Evolutionary conservation across 2,329 filamentous ascomycete genomes (phyloP).

Genomic region (Sporothrix brasiliensis): DNA sequence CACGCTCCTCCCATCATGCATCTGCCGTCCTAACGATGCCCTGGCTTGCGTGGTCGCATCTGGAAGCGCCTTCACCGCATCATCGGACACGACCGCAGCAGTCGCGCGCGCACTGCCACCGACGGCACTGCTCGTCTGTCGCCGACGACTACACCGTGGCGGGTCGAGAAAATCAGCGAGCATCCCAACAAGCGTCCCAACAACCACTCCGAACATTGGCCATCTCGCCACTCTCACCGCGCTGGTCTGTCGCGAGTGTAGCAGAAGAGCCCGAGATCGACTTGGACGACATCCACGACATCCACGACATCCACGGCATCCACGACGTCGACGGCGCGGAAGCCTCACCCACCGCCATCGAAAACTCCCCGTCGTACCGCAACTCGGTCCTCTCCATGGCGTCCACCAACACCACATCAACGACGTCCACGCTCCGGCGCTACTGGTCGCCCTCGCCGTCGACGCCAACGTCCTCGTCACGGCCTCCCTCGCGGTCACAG

Average conservation of each 20-base stretch:
- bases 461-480: not conserved
- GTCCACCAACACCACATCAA: slow-evolving; percentile 20
- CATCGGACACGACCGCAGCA: not conserved
- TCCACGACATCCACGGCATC: not conserved
- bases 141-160: slow-evolving; percentile 14
- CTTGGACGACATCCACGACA: not conserved
- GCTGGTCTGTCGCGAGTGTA: slow-evolving; percentile 2
- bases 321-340: not conserved
- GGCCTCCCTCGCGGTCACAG: not conserved
- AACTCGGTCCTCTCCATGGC: slow-evolving; percentile 26
- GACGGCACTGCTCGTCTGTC: slow-evolving; percentile 28
- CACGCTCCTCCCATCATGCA: slow-evolving; percentile 11
- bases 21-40: slow-evolving; percentile 25
- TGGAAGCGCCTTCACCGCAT: slow-evolving; percentile 13
- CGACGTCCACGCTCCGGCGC: slow-evolving; percentile 30
- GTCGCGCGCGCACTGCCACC: slow-evolving; percentile 17
- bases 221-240: slow-evolving; percentile 8
- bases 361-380: not conserved
- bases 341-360: not conserved
- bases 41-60: slow-evolving; percentile 27
- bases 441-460: slow-evolving; percentile 34
- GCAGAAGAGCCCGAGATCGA: not conserved
- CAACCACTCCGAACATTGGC: not conserved
- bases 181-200: not conserved
- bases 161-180: not conserved